phyloP scores from a whole-genome alignment of 345 rosid species.

The Bruguiera gymnorhiza region DNA sequence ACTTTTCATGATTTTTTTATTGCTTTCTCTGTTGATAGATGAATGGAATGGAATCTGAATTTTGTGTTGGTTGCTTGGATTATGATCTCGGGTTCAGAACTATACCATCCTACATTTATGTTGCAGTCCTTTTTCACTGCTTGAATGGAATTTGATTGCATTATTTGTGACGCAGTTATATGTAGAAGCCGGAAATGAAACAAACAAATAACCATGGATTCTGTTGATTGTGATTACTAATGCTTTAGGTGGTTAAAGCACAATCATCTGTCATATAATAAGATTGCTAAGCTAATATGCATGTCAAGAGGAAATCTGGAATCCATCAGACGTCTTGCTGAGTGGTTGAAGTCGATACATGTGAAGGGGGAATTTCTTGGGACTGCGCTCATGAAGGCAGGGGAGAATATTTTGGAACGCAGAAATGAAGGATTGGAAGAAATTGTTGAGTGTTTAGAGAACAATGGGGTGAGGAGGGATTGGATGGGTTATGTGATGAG shows the following conservation, averaged over 20 bases:
- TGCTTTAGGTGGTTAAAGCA: slow-evolving; percentile 89
- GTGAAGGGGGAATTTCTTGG: slow-evolving; percentile 77
- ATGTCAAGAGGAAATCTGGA: slow-evolving; percentile 66
- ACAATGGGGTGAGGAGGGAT: slow-evolving; percentile 69
- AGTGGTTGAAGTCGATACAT: slow-evolving; percentile 74
- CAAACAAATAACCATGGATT: neutral
- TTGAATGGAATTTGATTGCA: neutral
- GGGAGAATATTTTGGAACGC: slow-evolving; percentile 55
- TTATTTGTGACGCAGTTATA: neutral
- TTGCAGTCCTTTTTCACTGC: neutral
- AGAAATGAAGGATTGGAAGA: slow-evolving; percentile 48
- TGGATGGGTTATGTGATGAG: slow-evolving; percentile 90
- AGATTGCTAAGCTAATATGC: slow-evolving; percentile 68
- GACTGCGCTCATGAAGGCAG: slow-evolving; percentile 57
- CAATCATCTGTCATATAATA: slow-evolving; percentile 61
- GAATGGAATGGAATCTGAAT: too few relatives aligned
- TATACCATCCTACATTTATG: neutral
- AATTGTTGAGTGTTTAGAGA: slow-evolving; percentile 65
- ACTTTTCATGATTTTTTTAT: too few relatives aligned
- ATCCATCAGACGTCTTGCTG: slow-evolving; percentile 47
- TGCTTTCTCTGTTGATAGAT: too few relatives aligned
- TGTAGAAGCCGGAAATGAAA: neutral
- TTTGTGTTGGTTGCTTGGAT: neutral
- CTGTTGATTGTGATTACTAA: slow-evolving; percentile 18
- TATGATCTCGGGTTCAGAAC: neutral